Evolutionary conservation across 345 rosid genomes (phyloP).

Genomic region (Sisymbrium irio): DNA sequence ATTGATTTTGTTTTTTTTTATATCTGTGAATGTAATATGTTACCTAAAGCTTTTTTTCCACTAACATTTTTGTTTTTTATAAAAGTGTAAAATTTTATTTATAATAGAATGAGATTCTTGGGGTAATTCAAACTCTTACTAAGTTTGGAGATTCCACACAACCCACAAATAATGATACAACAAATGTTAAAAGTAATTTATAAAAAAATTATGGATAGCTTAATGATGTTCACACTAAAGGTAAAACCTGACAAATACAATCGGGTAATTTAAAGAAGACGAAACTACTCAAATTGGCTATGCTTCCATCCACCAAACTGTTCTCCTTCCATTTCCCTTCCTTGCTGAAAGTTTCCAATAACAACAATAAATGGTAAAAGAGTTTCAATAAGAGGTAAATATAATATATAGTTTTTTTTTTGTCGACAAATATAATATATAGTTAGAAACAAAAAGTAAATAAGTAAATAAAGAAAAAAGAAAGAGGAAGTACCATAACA

Average conservation of each 20-base stretch:
- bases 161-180: background rate
- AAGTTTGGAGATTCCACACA: background rate
- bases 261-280: background rate
- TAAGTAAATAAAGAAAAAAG: background rate
- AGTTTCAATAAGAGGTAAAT: background rate
- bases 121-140: background rate
- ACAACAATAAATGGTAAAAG: background rate
- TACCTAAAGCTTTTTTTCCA: background rate
- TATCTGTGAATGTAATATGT: conserved; percentile 4
- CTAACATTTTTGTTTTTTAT: background rate
- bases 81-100: background rate
- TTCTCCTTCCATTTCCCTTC: conserved; percentile 30
- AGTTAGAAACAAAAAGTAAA: background rate
- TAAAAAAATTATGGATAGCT: background rate
- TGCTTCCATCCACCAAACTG: conserved; percentile 82
- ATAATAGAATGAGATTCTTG: conserved; percentile 5
- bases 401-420: no score
- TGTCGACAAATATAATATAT: no score
- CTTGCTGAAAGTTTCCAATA: conserved; percentile 34
- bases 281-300: conserved; percentile 36
- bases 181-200: background rate
- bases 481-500: conserved; percentile 14
- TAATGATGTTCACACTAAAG: conserved; percentile 20
- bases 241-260: background rate
- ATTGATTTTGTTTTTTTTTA: background rate